Percentiles rank a stretch among this genome's conserved stretches.
phyloP scores from a whole-genome alignment of 768 basidiomycete genomes.

The Pisolithus marmoratus region DNA sequence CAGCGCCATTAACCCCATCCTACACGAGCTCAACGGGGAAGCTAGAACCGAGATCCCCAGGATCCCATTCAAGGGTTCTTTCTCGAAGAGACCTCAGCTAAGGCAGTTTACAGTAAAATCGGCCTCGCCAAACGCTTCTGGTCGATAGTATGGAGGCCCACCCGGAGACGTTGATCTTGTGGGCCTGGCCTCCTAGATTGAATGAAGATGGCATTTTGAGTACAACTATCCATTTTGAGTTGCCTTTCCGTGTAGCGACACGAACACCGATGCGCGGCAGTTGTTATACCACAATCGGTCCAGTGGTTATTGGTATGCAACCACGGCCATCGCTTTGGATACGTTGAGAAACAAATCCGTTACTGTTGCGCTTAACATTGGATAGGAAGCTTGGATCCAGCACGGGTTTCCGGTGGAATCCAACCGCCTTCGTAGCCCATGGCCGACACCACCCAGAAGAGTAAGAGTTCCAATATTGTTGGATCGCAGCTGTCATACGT shows the following conservation, averaged over 20 bases:
- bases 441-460: constrained; percentile 53
- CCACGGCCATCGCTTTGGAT: constrained; percentile 16
- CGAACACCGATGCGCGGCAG: neutral
- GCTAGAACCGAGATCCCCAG: neutral
- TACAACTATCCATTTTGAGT: too few relatives aligned
- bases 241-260: too few relatives aligned
- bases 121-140: too few relatives aligned
- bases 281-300: neutral
- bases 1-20: constrained; percentile 36
- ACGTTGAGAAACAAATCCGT: constrained; percentile 20
- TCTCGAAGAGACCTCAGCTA: neutral
- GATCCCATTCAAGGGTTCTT: constrained; percentile 11
- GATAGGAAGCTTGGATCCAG: constrained; percentile 13
- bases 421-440: constrained; percentile 35
- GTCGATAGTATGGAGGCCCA: too few relatives aligned
- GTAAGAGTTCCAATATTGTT: constrained; percentile 45
- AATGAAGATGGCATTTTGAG: too few relatives aligned
- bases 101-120: too few relatives aligned
- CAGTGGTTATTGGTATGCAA: constrained; percentile 5
- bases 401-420: constrained; percentile 19
- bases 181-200: neutral
- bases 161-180: neutral
- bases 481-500: constrained; percentile 35
- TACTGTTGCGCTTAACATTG: constrained; percentile 23
- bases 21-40: constrained; percentile 11